Evolutionary conservation across 2,329 filamentous ascomycete genomes (phyloP).

Genomic region (Paracoccidioides brasiliensis): DNA sequence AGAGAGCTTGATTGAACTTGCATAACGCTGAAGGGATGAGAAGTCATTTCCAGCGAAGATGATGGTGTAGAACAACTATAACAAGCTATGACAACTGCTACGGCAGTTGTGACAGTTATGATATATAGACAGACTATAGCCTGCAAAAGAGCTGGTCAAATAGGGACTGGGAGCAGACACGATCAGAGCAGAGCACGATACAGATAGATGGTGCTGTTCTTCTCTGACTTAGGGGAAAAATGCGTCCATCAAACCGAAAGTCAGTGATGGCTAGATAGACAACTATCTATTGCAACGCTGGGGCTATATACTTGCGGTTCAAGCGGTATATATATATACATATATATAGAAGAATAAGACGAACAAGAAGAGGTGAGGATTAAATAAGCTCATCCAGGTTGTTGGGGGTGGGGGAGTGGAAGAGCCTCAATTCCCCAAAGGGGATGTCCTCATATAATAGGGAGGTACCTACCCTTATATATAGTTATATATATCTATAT

Average conservation of each 20-base stretch:
- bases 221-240: too few species aligned
- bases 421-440: constrained; percentile 1
- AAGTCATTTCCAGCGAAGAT: neutral
- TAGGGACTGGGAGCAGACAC: neutral
- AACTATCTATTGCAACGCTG: too few species aligned
- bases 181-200: neutral
- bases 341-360: neutral
- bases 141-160: neutral
- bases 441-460: neutral
- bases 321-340: neutral
- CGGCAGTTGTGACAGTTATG: too few species aligned
- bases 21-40: neutral
- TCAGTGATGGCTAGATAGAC: too few species aligned
- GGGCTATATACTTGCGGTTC: neutral
- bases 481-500: too few species aligned
- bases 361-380: neutral
- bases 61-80: neutral
- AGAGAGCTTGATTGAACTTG: constrained; percentile 2
- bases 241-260: too few species aligned
- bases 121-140: too few species aligned
- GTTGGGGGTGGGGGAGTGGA: too few species aligned
- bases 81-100: neutral
- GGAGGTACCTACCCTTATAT: too few species aligned
- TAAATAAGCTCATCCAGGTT: neutral
- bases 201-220: too few species aligned